A percentile compares a stretch with the other conserved stretches of the same genome.
phyloP scores from a whole-genome alignment of 352 stramenopile genomes.

The Globisporangium paroecandrum region DNA sequence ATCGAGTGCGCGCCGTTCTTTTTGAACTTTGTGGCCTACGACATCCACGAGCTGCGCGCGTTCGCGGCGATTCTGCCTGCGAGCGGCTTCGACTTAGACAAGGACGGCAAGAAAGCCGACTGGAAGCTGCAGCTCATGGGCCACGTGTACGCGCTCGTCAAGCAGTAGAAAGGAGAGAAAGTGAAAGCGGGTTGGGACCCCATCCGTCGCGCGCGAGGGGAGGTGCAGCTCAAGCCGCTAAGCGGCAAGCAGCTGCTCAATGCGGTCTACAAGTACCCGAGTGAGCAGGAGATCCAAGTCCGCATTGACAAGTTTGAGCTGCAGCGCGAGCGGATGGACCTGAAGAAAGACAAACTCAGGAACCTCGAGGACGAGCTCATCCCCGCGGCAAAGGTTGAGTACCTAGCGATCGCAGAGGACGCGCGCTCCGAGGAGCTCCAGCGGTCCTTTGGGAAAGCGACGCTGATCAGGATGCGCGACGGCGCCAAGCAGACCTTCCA shows the following conservation, averaged over 20 bases:
- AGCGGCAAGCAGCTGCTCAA: conserved; percentile 62
- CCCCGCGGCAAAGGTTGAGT: conserved; percentile 69
- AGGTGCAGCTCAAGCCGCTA: conserved; percentile 58
- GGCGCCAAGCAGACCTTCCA: conserved; percentile 58
- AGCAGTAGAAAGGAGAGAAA: conserved; percentile 54
- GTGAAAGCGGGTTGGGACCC: conserved; percentile 71
- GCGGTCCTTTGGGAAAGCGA: conserved; percentile 54
- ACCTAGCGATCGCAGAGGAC: conserved; percentile 70
- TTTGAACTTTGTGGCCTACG: conserved; percentile 58
- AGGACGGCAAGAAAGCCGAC: conserved; percentile 58
- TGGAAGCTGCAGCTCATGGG: conserved; percentile 68
- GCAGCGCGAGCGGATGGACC: conserved; percentile 40
- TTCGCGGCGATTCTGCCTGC: conserved; percentile 47
- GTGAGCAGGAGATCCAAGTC: conserved; percentile 53
- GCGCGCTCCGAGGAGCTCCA: conserved; percentile 64
- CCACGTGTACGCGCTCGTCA: conserved; percentile 46
- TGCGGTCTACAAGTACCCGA: conserved; percentile 64
- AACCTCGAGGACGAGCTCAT: conserved; percentile 49
- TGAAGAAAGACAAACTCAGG: conserved; percentile 37
- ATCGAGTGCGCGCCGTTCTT: conserved; percentile 60
- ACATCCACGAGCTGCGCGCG: conserved; percentile 66
- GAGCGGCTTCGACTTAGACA: conserved; percentile 64
- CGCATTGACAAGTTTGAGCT: conserved; percentile 58
- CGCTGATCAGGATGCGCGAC: conserved; percentile 61
- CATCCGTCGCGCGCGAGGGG: conserved; percentile 27